These are phyloP conservation scores for Rhipidocladum racemiflorum DNA, from an alignment of 176 grass and related monocot genomes.

Conservation along the genomic window DNA sequence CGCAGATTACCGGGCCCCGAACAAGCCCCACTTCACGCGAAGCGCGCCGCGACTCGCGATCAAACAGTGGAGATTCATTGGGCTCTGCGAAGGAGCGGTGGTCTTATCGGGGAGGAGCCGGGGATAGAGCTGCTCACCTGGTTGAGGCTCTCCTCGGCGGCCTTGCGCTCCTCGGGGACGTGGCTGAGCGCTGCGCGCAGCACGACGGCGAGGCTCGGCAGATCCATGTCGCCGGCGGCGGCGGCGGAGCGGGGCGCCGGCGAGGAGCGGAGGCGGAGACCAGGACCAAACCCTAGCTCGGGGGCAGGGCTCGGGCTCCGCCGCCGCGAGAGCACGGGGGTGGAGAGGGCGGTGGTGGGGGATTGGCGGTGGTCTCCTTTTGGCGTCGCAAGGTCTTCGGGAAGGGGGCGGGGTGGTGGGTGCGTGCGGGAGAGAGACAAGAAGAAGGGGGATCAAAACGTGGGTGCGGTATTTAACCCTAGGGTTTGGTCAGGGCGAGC, in stretches of 20 bases:
- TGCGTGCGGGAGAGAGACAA: slow-evolving; percentile 18
- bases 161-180: slow-evolving; percentile 77
- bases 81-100: not conserved
- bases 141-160: slow-evolving; percentile 83
- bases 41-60: slow-evolving; percentile 6
- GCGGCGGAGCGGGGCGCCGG: not conserved
- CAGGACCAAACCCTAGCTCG: slow-evolving; percentile 27
- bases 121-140: slow-evolving; percentile 44
- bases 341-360: slow-evolving; percentile 29
- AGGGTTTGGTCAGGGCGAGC: slow-evolving; percentile 60
- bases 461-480: slow-evolving; percentile 64
- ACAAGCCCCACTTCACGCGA: not conserved
- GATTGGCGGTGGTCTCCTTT: slow-evolving; percentile 25
- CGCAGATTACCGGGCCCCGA: not conserved
- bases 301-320: slow-evolving; percentile 4
- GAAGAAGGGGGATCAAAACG: slow-evolving; percentile 14
- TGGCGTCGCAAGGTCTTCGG: slow-evolving; percentile 44
- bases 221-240: slow-evolving; percentile 65
- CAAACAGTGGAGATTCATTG: slow-evolving; percentile 35
- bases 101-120: not conserved
- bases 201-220: slow-evolving; percentile 68
- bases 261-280: not conserved
- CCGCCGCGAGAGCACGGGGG: slow-evolving; percentile 22
- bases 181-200: slow-evolving; percentile 83
- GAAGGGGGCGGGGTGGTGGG: not conserved